A percentile compares a stretch with the other conserved stretches of the same genome.
Evolutionary conservation across 2,329 filamentous ascomycete genomes (phyloP).

Genomic region (Pseudocercospora vitis): DNA sequence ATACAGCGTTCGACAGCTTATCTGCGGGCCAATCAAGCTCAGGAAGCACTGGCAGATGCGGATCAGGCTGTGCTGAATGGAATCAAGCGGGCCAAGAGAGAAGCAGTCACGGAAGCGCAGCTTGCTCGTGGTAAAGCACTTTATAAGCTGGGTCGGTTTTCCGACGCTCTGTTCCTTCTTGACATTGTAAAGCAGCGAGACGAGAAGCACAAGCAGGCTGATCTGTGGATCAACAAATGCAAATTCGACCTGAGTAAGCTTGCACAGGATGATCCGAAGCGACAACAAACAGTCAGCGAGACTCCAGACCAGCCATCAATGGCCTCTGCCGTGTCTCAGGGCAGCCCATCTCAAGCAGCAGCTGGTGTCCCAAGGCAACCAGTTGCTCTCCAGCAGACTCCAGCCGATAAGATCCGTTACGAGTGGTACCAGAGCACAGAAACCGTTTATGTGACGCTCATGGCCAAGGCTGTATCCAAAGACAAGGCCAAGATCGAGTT

Average conservation of each 20-base stretch:
- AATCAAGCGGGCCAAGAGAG: conserved; percentile 70
- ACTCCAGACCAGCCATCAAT: conserved; percentile 49
- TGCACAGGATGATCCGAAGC: conserved; percentile 51
- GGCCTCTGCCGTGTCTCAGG: too few species aligned
- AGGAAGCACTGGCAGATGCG: conserved; percentile 48
- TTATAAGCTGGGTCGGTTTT: conserved; percentile 68
- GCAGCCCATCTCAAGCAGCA: neutral
- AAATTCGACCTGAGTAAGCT: conserved; percentile 53
- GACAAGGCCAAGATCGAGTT: conserved; percentile 57
- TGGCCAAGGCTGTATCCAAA: conserved; percentile 63
- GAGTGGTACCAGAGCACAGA: conserved; percentile 68
- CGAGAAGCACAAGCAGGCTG: conserved; percentile 53
- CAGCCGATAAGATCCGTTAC: conserved; percentile 61
- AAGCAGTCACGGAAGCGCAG: conserved; percentile 77
- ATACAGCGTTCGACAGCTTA: conserved; percentile 79
- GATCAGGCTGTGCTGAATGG: conserved; percentile 60
- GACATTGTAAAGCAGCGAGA: conserved; percentile 56
- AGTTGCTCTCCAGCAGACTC: conserved; percentile 41
- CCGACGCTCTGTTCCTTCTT: conserved; percentile 72
- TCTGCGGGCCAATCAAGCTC: conserved; percentile 57
- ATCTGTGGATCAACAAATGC: conserved; percentile 61
- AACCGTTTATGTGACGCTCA: conserved; percentile 63
- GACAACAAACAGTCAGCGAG: conserved; percentile 50
- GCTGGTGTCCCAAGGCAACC: conserved; percentile 4
- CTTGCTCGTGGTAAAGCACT: conserved; percentile 75